phyloP scores from a whole-genome alignment of 2,329 filamentous ascomycete species.

The Xylaria sp. region DNA sequence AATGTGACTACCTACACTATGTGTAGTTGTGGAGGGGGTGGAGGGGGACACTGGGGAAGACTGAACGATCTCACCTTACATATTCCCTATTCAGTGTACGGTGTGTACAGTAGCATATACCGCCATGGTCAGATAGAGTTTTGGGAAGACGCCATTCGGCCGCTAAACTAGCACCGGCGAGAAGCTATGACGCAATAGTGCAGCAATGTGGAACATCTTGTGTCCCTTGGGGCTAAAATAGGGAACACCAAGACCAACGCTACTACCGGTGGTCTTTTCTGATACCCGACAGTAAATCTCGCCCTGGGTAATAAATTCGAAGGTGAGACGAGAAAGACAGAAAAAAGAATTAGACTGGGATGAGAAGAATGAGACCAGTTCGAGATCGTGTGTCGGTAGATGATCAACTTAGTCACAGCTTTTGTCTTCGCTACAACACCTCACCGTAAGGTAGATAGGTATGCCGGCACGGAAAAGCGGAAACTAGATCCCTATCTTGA shows the following conservation, averaged over 20 bases:
- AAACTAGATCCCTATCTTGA: conserved; percentile 8
- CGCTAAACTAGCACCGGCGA: conserved; percentile 7
- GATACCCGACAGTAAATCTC: not conserved
- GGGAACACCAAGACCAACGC: conserved; percentile 10
- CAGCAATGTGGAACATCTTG: conserved; percentile 23
- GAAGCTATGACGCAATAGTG: conserved; percentile 24
- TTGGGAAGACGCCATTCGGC: not conserved
- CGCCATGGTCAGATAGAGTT: not conserved
- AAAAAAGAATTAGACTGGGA: not conserved
- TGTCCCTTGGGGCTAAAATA: conserved; percentile 17
- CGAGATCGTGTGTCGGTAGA: not conserved
- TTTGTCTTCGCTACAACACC: not conserved
- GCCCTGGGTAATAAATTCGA: not conserved
- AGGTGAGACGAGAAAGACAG: not conserved
- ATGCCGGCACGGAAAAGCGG: not conserved
- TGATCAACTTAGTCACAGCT: not conserved
- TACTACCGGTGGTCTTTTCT: not conserved
- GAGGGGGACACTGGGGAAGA: not conserved
- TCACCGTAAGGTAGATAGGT: not conserved
- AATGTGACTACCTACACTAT: conserved; percentile 3
- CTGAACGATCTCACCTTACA: conserved; percentile 4
- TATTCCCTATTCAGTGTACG: not conserved
- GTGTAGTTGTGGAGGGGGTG: not conserved
- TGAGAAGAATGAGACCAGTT: not conserved
- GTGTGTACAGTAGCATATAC: not conserved